These are phyloP conservation scores for Cucumis hystrix DNA, from an alignment of 306 rosid genomes.

Conservation along the genomic window DNA sequence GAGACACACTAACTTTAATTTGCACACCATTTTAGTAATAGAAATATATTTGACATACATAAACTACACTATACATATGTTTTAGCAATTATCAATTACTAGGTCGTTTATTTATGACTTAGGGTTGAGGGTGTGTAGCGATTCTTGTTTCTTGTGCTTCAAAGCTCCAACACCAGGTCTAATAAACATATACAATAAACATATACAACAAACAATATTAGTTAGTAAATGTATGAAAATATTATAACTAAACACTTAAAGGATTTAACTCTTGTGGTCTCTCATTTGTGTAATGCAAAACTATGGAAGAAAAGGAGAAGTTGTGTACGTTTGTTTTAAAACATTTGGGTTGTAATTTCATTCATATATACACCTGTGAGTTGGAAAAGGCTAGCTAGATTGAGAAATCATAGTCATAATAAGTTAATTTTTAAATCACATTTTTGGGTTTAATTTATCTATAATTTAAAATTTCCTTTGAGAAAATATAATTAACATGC, in stretches of 20 bases:
- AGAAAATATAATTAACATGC: too few species aligned
- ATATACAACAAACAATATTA: not conserved
- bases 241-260: not conserved
- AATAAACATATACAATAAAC: not conserved
- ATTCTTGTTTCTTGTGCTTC: not conserved
- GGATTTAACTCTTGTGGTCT: not conserved
- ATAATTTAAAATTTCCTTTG: too few species aligned
- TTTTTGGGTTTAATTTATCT: too few species aligned
- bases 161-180: constrained; percentile 5
- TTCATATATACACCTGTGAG: not conserved
- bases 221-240: not conserved
- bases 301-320: not conserved
- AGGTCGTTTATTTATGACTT: not conserved
- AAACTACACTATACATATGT: not conserved
- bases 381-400: not conserved
- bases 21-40: not conserved
- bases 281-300: not conserved
- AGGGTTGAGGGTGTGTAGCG: not conserved
- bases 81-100: not conserved
- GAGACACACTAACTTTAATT: not conserved
- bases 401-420: too few species aligned
- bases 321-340: not conserved
- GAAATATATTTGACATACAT: not conserved
- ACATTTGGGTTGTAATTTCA: not conserved
- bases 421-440: too few species aligned